phyloP scores from a whole-genome alignment of 108 stramenopile species.

The Conticribra weissflogii region DNA sequence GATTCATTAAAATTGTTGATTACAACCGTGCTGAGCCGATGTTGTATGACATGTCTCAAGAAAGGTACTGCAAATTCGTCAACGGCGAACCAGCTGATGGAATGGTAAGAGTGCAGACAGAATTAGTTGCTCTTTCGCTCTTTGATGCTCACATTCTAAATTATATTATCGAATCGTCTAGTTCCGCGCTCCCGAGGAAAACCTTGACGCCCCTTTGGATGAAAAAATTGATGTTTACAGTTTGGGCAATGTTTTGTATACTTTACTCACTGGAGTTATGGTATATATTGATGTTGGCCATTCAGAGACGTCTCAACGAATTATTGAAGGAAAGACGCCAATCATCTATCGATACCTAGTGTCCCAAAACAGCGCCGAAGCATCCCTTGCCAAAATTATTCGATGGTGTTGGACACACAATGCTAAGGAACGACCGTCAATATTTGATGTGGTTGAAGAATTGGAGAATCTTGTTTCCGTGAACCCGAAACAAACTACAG shows the following conservation, averaged over 20 bases:
- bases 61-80: constrained; percentile 66
- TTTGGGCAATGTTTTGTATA: constrained; percentile 63
- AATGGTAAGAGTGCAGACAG: not conserved
- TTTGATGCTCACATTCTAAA: not conserved
- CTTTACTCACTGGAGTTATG: constrained; percentile 50
- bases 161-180: constrained; percentile 4
- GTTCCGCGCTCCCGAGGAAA: constrained; percentile 75
- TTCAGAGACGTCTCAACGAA: constrained; percentile 2
- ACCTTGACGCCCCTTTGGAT: constrained; percentile 49
- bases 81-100: constrained; percentile 49
- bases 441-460: constrained; percentile 8
- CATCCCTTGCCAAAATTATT: constrained; percentile 43
- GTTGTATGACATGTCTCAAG: constrained; percentile 52
- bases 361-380: constrained; percentile 41
- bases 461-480: constrained; percentile 1
- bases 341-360: constrained; percentile 46
- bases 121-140: not conserved
- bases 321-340: constrained; percentile 31
- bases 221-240: constrained; percentile 77
- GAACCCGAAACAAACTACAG: not conserved
- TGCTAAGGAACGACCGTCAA: constrained; percentile 48
- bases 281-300: constrained; percentile 4
- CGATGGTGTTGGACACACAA: constrained; percentile 42
- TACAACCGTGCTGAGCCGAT: constrained; percentile 82
- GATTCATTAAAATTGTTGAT: constrained; percentile 74